Conservation (phyloP, 225 moss, liverwort and hornwort genomes). For the Marchantia polymorpha region DNA sequence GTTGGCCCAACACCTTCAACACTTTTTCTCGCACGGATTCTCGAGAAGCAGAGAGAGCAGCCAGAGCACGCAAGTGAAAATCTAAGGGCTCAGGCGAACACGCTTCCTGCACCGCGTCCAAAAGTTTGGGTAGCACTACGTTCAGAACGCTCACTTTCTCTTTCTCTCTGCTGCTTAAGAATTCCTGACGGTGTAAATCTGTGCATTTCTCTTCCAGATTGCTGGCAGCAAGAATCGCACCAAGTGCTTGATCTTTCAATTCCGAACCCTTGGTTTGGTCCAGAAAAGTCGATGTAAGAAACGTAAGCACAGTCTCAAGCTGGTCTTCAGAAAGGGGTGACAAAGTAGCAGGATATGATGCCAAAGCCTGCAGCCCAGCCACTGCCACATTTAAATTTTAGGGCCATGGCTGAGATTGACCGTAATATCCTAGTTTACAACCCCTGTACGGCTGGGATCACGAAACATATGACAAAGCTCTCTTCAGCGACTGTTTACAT, state of each 20-base stretch:
- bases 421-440: no score
- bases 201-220: constrained; percentile 49
- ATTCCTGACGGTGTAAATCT: constrained; percentile 9
- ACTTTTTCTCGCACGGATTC: constrained; percentile 42
- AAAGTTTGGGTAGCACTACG: constrained; percentile 54
- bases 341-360: constrained; percentile 63
- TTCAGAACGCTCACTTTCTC: constrained; percentile 40
- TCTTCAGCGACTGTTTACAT: background rate
- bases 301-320: constrained; percentile 42
- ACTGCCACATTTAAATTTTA: constrained; percentile 59
- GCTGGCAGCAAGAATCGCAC: constrained; percentile 51
- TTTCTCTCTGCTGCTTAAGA: constrained; percentile 8
- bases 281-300: constrained; percentile 47
- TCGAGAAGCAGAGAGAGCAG: constrained; percentile 46
- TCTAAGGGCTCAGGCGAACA: constrained; percentile 33
- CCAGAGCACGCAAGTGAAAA: constrained; percentile 50
- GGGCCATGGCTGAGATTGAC: constrained; percentile 15
- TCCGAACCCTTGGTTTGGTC: constrained; percentile 28
- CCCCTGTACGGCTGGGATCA: no score
- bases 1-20: constrained; percentile 49
- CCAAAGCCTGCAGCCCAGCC: constrained; percentile 76
- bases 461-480: background rate
- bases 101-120: constrained; percentile 54
- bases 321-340: constrained; percentile 60
- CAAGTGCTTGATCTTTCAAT: constrained; percentile 31